Percentiles rank a stretch among this genome's conserved stretches.
Evolutionary conservation across 192 early-diverging fungal species (phyloP).

Genomic region (Rhizophagus sp.): DNA sequence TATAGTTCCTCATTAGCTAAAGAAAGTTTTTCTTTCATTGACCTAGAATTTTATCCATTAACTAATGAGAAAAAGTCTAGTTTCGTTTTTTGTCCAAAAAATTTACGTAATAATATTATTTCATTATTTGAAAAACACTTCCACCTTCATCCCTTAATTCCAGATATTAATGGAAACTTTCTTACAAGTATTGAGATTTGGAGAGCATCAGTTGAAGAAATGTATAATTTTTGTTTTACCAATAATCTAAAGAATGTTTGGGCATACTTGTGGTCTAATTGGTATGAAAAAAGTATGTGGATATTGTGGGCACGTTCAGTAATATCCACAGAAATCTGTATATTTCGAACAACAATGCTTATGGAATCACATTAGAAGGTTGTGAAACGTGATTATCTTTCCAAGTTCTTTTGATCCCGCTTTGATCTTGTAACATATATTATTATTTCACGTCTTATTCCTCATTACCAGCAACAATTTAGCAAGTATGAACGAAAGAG

Average conservation of each 20-base stretch:
- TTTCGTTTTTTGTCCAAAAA: neutral
- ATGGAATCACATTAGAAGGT: neutral
- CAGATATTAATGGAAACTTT: neutral
- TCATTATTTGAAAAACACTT: neutral
- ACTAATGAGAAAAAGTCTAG: neutral
- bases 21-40: neutral
- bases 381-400: neutral
- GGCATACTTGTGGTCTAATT: neutral
- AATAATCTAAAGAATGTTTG: neutral
- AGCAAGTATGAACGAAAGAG: neutral
- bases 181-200: neutral
- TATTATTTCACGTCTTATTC: neutral
- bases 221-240: neutral
- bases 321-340: neutral
- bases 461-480: neutral
- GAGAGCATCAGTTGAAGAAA: neutral
- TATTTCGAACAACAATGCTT: neutral
- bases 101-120: neutral
- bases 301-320: neutral
- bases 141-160: neutral
- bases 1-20: neutral
- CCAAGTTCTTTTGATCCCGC: neutral
- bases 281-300: neutral
- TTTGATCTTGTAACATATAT: neutral
- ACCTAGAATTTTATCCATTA: neutral